Percentiles rank a stretch among this genome's conserved stretches.
These are phyloP conservation scores for Xylaria palmicola DNA, from an alignment of 495 filamentous ascomycete genomes.

Conservation along the genomic window DNA sequence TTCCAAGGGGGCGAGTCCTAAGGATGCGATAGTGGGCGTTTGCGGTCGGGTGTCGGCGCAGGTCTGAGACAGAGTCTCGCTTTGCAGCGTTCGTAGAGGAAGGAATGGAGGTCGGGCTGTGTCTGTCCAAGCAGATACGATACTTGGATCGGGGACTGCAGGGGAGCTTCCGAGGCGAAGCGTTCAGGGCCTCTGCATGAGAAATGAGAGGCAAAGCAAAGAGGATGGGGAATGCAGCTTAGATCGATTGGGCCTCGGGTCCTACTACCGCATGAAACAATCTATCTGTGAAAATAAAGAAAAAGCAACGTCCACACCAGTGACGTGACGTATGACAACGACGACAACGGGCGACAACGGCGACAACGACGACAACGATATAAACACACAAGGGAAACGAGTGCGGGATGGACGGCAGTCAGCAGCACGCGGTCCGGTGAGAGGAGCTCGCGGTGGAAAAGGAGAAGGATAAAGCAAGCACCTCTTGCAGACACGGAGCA, in stretches of 20 bases:
- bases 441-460: background rate
- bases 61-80: conserved; percentile 15
- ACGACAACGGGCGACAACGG: background rate
- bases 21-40: background rate
- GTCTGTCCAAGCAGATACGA: background rate
- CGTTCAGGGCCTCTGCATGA: background rate
- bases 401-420: background rate
- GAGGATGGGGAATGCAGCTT: background rate
- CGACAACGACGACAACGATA: too few species aligned
- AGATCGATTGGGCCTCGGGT: conserved; percentile 1
- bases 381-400: too few species aligned
- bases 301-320: conserved; percentile 7
- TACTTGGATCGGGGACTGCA: conserved; percentile 1
- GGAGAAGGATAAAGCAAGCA: background rate
- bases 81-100: background rate
- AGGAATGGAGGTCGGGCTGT: background rate
- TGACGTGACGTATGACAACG: conserved; percentile 14
- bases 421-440: conserved; percentile 3
- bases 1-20: background rate
- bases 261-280: conserved; percentile 8
- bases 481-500: background rate
- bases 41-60: conserved; percentile 12
- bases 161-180: conserved; percentile 1
- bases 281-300: conserved; percentile 2
- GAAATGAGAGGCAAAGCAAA: too few species aligned